Base-by-base conservation (phyloP, 805 yeast genomes). In the Komagataella kurtzmanii region DNA sequence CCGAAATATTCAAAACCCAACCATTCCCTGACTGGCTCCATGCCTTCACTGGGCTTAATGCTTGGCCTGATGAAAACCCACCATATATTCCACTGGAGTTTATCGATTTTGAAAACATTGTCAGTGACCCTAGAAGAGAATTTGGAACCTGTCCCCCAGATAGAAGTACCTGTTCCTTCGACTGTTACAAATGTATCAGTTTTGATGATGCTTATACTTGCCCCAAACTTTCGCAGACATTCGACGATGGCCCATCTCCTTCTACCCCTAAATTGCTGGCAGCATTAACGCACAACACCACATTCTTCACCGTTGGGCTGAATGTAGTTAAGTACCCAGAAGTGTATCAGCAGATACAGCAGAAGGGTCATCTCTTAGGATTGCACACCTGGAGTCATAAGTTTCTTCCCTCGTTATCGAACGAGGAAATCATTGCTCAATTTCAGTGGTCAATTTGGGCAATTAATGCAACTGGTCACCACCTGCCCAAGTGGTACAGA, bases 401-500 rank as follows among this genome's bases (percentile, higher is more conserved):
- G 53, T 87, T 83, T 59, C 74, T 91, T 54, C 97, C 97, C 1
- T 66, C 81, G 1, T 71, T 90, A 52, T 65, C 80, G 21, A 89
- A 89, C 62, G 91, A 88, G 65, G 78, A 87, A 55, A 80, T 91
- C 17, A 80, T 85, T 52, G 96, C 97, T 0, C 96, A 91, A 63
- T 68, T 91, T 44, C 83, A 90, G 65, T 91, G 99, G 99, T 82
- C 95, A 1, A 80, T 88, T 36, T 91, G 97, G 97, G 97, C 97
- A 4, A 87, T 90, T 89, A 90, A 91, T 68, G 97, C 97, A 1
- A 89, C 97, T 0, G 86, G 88, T 0, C 73, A 81, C 24, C 90
- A 89, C 59, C 63, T 86, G 7, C 99, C 99, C 6, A 84, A 83
- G 60, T 91, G 91, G 86, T 91, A 86, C 65, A 76, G 99, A 57